Base-by-base conservation (phyloP, 371 early-diverging fungal genomes). In the Smittium mucronatum region DNA sequence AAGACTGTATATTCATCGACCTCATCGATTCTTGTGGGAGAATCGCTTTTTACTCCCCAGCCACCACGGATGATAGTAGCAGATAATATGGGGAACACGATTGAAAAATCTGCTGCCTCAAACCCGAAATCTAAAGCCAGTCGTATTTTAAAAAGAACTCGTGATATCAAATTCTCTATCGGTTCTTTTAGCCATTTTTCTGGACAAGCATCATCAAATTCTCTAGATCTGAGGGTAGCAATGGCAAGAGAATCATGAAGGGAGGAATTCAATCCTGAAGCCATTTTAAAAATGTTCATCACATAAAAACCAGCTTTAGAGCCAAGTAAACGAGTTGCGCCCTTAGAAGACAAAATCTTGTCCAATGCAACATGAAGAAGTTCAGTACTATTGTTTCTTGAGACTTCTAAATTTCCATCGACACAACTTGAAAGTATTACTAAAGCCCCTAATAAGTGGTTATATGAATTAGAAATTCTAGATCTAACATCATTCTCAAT, bases 91-190 rank as follows among this genome's bases (percentile, higher is more conserved):
- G 94, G 92, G 80, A 93, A 89, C 67, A 91, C 76, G 72, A 85
- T 89, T n/a, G 89, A 79, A 76, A 94, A 92, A 17, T 89, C 85
- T 2, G 90, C 81, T 84, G 75, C 68, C 93, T 78, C 2, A 89
- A 85, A 47, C 79, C 76, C 33, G 34, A 80, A 79, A 67, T 86
- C 87, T 34, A 87, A 84, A n/a, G 81, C 77, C 76, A 85, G 81
- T 65, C 90, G 86, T 69, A 91, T 79, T n/a, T 89, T 84, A 72
- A 83, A 92, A 34, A 89, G 83, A 32, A 90, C 83, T 63, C 90
- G 87, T 30, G 84, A 77, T 8, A 87, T 82, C 67, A 93, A 81
- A 34, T 82, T 81, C 36, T 78, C 82, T 63, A 90, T 69, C 8
- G 88, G 78, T 68, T 89, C 88, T 25, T 86, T 84, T 47, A 78